These are phyloP conservation scores for Coleophoma cylindrospora DNA, from an alignment of 2,329 filamentous ascomycete species.

Conservation along the genomic window DNA sequence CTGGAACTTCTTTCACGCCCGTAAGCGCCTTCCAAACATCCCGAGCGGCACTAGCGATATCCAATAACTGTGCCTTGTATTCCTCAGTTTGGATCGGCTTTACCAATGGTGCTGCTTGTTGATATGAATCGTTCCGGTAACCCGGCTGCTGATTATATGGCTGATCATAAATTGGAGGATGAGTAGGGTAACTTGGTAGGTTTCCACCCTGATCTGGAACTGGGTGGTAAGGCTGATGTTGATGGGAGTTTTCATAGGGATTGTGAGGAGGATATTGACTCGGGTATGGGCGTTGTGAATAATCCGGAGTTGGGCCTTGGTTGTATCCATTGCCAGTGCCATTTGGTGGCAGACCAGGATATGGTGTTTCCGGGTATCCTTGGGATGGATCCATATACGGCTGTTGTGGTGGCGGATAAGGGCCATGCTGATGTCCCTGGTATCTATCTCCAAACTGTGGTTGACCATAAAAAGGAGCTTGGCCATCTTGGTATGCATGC, in stretches of 20 bases:
- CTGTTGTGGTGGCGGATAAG: constrained; percentile 21
- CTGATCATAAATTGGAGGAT: constrained; percentile 12
- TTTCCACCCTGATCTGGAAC: constrained; percentile 10
- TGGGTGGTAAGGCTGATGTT: constrained; percentile 13
- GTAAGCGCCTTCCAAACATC: constrained; percentile 59
- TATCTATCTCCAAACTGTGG: constrained; percentile 28
- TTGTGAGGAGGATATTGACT: constrained; percentile 10
- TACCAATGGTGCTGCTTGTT: constrained; percentile 12
- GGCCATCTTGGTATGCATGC: constrained; percentile 22
- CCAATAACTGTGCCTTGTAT: constrained; percentile 43
- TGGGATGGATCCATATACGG: constrained; percentile 18
- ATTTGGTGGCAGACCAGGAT: constrained; percentile 17
- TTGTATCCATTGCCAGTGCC: constrained; percentile 13
- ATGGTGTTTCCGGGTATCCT: constrained; percentile 17
- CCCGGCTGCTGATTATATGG: constrained; percentile 14
- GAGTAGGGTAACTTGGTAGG: constrained; percentile 13
- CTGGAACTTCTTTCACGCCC: constrained; percentile 55
- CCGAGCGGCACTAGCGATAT: constrained; percentile 49
- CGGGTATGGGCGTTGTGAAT: constrained; percentile 20
- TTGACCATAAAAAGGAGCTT: constrained; percentile 27
- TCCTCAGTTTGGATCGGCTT: constrained; percentile 31
- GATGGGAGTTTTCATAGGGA: constrained; percentile 12
- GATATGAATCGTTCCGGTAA: constrained; percentile 20
- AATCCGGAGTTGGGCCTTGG: constrained; percentile 13
- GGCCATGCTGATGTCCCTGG: constrained; percentile 21